These are phyloP conservation scores for Trichoderma gracile DNA, from an alignment of 2,329 filamentous ascomycete species.

Conservation along the genomic window DNA sequence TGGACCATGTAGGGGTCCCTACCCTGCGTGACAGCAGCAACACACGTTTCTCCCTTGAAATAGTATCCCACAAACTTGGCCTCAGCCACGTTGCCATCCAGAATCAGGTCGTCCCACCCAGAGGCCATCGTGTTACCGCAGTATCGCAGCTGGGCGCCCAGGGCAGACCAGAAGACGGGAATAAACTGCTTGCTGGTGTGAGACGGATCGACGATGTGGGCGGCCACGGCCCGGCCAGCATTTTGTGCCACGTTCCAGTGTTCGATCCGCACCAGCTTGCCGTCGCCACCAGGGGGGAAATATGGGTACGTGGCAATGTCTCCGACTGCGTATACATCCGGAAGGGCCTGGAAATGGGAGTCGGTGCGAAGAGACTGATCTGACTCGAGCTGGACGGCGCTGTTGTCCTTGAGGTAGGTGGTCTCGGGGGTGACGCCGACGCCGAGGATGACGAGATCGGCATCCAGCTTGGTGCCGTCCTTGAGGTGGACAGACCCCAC, in stretches of 20 bases:
- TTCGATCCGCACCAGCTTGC: constrained; percentile 78
- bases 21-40: constrained; percentile 89
- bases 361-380: constrained; percentile 87
- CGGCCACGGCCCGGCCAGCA: constrained; percentile 76
- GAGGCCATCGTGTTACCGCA: constrained; percentile 73
- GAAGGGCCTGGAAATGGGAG: constrained; percentile 73
- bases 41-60: constrained; percentile 78
- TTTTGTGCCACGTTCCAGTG: constrained; percentile 99
- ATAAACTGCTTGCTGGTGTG: constrained; percentile 69
- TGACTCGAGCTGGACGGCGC: constrained; percentile 67
- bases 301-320: constrained; percentile 97
- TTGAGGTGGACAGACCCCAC: constrained; percentile 83
- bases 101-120: constrained; percentile 82
- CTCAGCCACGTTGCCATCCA: constrained; percentile 75
- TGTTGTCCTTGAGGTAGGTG: constrained; percentile 74
- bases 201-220: constrained; percentile 69
- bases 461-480: constrained; percentile 79
- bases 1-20: constrained; percentile 85
- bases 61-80: constrained; percentile 90
- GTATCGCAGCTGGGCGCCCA: constrained; percentile 87
- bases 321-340: constrained; percentile 88
- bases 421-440: constrained; percentile 88
- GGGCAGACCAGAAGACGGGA: constrained; percentile 94
- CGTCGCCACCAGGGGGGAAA: constrained; percentile 80
- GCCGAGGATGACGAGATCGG: constrained; percentile 88